Evolutionary conservation across 1,284 basidiomycete genomes (phyloP).

Genomic region (Trametes versicolor): DNA sequence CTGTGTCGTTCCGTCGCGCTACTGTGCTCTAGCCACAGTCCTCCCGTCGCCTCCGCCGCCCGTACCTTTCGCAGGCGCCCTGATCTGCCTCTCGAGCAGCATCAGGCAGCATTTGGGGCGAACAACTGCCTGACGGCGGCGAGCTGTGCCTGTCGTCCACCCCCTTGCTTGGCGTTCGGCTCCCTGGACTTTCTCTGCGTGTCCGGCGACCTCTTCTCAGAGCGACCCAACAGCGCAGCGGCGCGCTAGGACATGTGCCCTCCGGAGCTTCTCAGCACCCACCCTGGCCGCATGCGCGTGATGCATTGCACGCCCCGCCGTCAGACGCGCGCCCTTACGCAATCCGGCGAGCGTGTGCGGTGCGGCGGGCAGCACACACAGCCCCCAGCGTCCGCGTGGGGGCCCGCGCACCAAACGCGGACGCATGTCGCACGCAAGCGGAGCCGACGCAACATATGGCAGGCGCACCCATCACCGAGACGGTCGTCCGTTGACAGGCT

Average conservation of each 20-base stretch:
- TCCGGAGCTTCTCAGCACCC: neutral
- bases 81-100: conserved; percentile 6
- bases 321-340: conserved; percentile 8
- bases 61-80: conserved; percentile 1
- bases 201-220: neutral
- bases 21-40: neutral
- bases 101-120: neutral
- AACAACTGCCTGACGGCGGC: neutral
- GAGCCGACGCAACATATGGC: conserved; percentile 13
- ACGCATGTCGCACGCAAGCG: neutral
- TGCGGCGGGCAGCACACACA: neutral
- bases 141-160: conserved; percentile 5
- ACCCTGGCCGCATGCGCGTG: neutral
- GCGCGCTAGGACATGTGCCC: neutral
- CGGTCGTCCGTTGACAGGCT: conserved; percentile 13
- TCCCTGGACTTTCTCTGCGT: neutral
- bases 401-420: neutral
- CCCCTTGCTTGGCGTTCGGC: conserved; percentile 9
- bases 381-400: conserved; percentile 4
- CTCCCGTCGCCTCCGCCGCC: conserved; percentile 1
- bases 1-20: neutral
- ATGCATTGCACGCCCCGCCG: neutral
- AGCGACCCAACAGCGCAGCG: neutral
- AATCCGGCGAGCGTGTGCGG: neutral
- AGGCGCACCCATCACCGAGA: conserved; percentile 14